Conservation (phyloP, 352 stramenopile species). For the Phytopythium aichiense region DNA sequence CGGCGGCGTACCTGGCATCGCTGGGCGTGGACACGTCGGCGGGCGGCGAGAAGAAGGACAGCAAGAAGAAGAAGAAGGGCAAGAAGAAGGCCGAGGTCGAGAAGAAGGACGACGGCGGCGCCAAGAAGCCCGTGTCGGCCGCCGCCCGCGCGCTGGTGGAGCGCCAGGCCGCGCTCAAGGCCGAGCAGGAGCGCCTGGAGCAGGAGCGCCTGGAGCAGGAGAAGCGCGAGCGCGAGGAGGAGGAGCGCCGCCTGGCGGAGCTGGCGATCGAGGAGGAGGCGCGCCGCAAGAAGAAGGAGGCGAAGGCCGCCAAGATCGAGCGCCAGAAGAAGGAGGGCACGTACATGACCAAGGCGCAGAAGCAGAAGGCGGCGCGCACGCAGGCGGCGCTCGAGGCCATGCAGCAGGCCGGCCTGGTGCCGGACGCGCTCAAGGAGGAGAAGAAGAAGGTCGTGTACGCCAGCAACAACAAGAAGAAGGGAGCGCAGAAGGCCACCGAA, state of each 20-base stretch:
- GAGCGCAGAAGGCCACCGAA: slow-evolving; percentile 28
- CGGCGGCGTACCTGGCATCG: slow-evolving; percentile 71
- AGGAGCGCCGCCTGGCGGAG: slow-evolving; percentile 45
- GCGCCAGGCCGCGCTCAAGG: slow-evolving; percentile 64
- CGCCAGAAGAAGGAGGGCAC: slow-evolving; percentile 95
- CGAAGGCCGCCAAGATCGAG: slow-evolving; percentile 86
- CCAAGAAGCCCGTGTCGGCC: slow-evolving; percentile 73
- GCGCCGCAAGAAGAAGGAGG: slow-evolving; percentile 79
- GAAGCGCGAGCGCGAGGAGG: slow-evolving; percentile 59
- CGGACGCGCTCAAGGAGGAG: slow-evolving; percentile 47
- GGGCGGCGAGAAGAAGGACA: slow-evolving; percentile 58
- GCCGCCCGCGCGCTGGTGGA: slow-evolving; percentile 70
- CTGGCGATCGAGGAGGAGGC: slow-evolving; percentile 51
- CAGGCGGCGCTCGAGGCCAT: slow-evolving; percentile 90
- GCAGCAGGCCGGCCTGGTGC: slow-evolving; percentile 89
- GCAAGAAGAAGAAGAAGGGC: slow-evolving; percentile 84
- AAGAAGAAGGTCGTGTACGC: slow-evolving; percentile 91
- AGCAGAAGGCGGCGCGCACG: slow-evolving; percentile 89
- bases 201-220: slow-evolving; percentile 67
- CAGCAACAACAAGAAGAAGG: slow-evolving; percentile 86
- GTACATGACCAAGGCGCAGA: slow-evolving; percentile 99
- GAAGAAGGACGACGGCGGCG: slow-evolving; percentile 46
- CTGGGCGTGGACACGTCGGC: slow-evolving; percentile 58
- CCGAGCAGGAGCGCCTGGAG: slow-evolving; percentile 75
- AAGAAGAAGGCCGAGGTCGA: slow-evolving; percentile 54